phyloP scores from a whole-genome alignment of 2,329 filamentous ascomycete genomes.

The Penicillium sp. region DNA sequence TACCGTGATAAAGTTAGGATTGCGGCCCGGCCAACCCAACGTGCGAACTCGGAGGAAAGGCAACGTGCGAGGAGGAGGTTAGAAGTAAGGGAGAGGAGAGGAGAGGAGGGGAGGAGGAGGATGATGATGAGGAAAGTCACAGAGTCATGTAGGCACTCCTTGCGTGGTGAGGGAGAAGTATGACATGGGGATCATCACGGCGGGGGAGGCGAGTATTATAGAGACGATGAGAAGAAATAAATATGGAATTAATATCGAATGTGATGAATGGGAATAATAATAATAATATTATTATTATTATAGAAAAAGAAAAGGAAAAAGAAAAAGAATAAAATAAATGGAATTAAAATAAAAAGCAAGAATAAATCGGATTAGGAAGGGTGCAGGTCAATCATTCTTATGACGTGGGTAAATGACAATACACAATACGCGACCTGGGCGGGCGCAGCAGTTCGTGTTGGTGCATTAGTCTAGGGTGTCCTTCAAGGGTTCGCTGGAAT shows the following conservation, averaged over 20 bases:
- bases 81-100: conserved; percentile 14
- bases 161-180: conserved; percentile 7
- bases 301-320: conserved; percentile 7
- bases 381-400: not conserved
- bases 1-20: conserved; percentile 30
- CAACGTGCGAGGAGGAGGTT: conserved; percentile 21
- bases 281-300: not conserved
- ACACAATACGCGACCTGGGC: not conserved
- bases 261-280: conserved; percentile 10
- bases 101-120: not conserved
- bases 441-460: not conserved
- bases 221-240: conserved; percentile 16
- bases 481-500: too few relatives aligned
- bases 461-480: not conserved
- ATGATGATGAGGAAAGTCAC: conserved; percentile 7
- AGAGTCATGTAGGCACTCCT: conserved; percentile 9
- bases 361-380: too few relatives aligned
- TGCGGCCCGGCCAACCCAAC: conserved; percentile 27
- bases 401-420: conserved; percentile 2
- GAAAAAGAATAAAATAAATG: conserved; percentile 5
- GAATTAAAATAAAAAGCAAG: conserved; percentile 3
- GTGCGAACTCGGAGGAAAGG: conserved; percentile 21
- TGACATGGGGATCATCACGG: not conserved
- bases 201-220: conserved; percentile 22
- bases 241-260: conserved; percentile 17